Evolutionary conservation across 2,329 filamentous ascomycete genomes (phyloP).

Genomic region (Pseudopyricularia javanii): DNA sequence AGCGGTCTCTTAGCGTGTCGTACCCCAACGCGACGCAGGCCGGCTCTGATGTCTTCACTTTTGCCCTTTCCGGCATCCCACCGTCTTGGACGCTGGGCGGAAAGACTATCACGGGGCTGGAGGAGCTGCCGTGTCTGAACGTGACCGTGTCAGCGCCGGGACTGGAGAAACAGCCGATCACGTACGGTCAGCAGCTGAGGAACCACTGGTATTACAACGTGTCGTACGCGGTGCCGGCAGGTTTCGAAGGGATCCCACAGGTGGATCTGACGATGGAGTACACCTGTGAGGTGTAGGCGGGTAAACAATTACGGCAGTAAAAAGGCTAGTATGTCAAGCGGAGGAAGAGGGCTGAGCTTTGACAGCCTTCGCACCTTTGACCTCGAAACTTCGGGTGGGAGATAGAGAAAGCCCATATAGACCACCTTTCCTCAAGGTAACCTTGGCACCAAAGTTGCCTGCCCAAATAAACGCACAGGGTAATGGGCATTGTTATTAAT

Average conservation of each 20-base stretch:
- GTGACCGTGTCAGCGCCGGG: slow-evolving; percentile 24
- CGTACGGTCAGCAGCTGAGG: slow-evolving; percentile 23
- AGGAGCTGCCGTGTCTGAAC: slow-evolving; percentile 23
- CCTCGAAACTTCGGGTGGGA: too few species aligned
- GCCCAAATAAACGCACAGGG: too few species aligned
- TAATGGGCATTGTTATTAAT: too few species aligned
- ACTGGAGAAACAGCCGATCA: slow-evolving; percentile 19
- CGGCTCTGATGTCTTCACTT: slow-evolving; percentile 25
- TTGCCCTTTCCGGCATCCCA: slow-evolving; percentile 22
- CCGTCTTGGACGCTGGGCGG: slow-evolving; percentile 22
- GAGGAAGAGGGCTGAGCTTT: too few species aligned
- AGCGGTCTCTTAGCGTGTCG: slow-evolving; percentile 17
- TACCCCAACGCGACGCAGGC: slow-evolving; percentile 27
- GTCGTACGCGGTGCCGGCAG: slow-evolving; percentile 27
- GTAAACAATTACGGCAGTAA: too few species aligned
- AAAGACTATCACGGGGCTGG: slow-evolving; percentile 18
- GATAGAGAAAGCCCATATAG: too few species aligned
- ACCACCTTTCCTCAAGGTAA: too few species aligned
- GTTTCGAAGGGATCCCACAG: slow-evolving; percentile 18
- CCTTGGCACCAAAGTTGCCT: too few species aligned
- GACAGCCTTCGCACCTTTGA: too few species aligned
- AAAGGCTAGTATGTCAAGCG: too few species aligned
- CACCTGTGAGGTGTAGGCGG: too few species aligned
- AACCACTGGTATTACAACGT: slow-evolving; percentile 32
- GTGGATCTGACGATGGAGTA: too few species aligned